These are phyloP conservation scores for Claviceps paspali DNA, from an alignment of 2,329 filamentous ascomycete species.

Conservation along the genomic window DNA sequence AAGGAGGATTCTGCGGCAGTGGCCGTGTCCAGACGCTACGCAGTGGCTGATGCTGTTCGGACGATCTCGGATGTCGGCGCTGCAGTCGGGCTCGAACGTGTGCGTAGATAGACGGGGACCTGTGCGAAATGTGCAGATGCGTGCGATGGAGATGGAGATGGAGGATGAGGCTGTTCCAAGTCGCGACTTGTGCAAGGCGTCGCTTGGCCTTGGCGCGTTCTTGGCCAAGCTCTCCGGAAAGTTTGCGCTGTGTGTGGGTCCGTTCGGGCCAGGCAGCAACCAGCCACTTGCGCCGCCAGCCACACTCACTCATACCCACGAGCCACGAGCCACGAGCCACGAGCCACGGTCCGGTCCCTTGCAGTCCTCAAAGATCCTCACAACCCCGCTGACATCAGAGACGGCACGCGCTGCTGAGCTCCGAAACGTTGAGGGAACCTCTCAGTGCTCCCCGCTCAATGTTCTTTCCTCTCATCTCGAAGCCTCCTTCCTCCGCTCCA, in stretches of 20 bases:
- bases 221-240: background rate
- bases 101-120: background rate
- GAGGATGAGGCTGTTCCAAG: background rate
- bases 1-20: background rate
- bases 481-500: too few relatives aligned
- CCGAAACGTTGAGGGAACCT: background rate
- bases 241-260: background rate
- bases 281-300: background rate
- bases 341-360: too few relatives aligned
- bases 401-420: background rate
- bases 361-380: too few relatives aligned
- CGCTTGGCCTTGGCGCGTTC: background rate
- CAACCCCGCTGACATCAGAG: constrained; percentile 8
- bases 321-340: too few relatives aligned
- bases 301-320: too few relatives aligned
- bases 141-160: constrained; percentile 1
- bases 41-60: background rate
- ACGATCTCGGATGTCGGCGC: background rate
- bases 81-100: background rate
- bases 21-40: too few relatives aligned
- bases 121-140: background rate
- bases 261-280: background rate
- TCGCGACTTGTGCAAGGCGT: background rate
- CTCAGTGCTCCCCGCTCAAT: too few relatives aligned
- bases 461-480: too few relatives aligned